A percentile compares a stretch with the other conserved stretches of the same genome.
These are phyloP conservation scores for Tuber calosporum DNA, from an alignment of 495 filamentous ascomycete species.

Conservation along the genomic window DNA sequence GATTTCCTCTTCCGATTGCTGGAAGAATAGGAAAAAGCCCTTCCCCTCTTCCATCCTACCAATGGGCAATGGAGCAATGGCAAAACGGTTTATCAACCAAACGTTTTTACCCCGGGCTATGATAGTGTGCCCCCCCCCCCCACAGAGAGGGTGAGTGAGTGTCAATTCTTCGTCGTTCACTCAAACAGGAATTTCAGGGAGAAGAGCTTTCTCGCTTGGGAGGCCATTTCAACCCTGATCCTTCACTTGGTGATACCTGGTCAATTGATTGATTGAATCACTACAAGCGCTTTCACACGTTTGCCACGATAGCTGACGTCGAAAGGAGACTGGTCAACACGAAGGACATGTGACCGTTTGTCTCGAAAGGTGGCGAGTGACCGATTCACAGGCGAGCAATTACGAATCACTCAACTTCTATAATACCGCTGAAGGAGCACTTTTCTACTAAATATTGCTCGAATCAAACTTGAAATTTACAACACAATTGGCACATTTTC, in stretches of 20 bases:
- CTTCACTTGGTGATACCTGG: too few relatives aligned
- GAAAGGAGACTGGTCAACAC: conserved; percentile 19
- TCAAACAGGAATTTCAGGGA: not conserved
- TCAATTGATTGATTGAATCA: too few relatives aligned
- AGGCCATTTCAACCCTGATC: conserved; percentile 1
- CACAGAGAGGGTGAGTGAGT: too few relatives aligned
- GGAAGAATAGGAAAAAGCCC: not conserved
- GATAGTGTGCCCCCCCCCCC: not conserved
- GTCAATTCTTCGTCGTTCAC: not conserved
- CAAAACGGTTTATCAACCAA: conserved; percentile 16
- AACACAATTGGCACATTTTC: not conserved
- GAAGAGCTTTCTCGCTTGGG: conserved; percentile 2
- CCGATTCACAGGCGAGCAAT: not conserved
- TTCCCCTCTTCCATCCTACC: conserved; percentile 15
- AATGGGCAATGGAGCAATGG: conserved; percentile 8
- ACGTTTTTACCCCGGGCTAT: conserved; percentile 24
- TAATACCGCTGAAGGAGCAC: not conserved
- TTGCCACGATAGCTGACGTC: conserved; percentile 18
- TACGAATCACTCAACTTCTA: not conserved
- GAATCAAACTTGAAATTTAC: not conserved
- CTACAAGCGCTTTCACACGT: conserved; percentile 5
- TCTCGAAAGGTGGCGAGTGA: conserved; percentile 13
- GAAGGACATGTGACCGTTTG: conserved; percentile 26
- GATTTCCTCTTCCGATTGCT: not conserved
- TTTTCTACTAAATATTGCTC: not conserved